A percentile compares a stretch with the other conserved stretches of the same genome.
These are phyloP conservation scores for Fusarium sulawesiense DNA, from an alignment of 2,329 filamentous ascomycete genomes.

Conservation along the genomic window DNA sequence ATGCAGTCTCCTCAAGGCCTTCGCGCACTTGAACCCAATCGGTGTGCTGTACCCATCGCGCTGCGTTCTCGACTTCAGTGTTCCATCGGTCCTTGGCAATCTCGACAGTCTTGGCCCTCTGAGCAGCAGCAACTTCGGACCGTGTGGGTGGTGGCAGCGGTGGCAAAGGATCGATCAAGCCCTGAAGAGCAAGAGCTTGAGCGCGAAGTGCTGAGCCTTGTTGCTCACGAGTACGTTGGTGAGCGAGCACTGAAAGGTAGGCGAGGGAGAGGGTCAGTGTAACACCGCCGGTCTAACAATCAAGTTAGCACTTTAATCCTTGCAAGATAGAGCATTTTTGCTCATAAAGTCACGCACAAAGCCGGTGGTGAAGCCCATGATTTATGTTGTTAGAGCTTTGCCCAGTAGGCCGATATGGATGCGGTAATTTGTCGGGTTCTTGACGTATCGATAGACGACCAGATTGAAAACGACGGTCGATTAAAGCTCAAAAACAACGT, in stretches of 20 bases:
- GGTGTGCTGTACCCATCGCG: slow-evolving; percentile 72
- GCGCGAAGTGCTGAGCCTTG: slow-evolving; percentile 68
- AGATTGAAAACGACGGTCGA: slow-evolving; percentile 34
- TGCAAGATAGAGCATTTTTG: neutral
- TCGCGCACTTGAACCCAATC: slow-evolving; percentile 74
- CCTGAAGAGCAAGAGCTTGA: slow-evolving; percentile 66
- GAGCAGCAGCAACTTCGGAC: slow-evolving; percentile 62
- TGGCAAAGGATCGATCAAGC: slow-evolving; percentile 62
- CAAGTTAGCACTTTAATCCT: slow-evolving; percentile 8
- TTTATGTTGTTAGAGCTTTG: slow-evolving; percentile 43
- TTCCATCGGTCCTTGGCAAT: slow-evolving; percentile 84
- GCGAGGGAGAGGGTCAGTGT: slow-evolving; percentile 79
- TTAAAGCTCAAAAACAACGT: slow-evolving; percentile 43
- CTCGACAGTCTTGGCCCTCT: slow-evolving; percentile 69
- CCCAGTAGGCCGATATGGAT: slow-evolving; percentile 44
- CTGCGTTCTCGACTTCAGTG: slow-evolving; percentile 74
- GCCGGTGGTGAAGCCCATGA: slow-evolving; percentile 79
- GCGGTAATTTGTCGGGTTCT: slow-evolving; percentile 47
- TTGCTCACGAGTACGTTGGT: slow-evolving; percentile 73
- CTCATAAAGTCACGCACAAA: slow-evolving; percentile 68
- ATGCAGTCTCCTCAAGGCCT: slow-evolving; percentile 62
- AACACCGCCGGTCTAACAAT: slow-evolving; percentile 74
- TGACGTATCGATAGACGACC: slow-evolving; percentile 30
- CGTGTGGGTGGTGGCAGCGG: slow-evolving; percentile 62
- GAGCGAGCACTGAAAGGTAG: slow-evolving; percentile 77